Evolutionary conservation across 441 rosid species (phyloP).

Genomic region (Manihot esculenta): DNA sequence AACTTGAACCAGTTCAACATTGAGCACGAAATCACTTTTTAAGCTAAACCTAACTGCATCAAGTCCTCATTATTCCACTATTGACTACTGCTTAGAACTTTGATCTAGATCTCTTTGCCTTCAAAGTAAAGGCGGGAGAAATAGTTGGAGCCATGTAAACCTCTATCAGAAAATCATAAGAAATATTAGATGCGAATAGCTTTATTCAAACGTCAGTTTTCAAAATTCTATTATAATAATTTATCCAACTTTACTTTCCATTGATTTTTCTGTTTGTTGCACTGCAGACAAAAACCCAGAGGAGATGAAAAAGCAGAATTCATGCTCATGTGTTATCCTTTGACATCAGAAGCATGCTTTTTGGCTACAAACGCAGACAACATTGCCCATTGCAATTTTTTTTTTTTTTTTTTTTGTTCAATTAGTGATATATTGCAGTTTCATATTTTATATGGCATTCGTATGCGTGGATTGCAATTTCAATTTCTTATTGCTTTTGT

Average conservation of each 20-base stretch:
- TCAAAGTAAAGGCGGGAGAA: background rate
- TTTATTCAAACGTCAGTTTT: background rate
- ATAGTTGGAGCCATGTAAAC: background rate
- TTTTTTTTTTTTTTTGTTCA: background rate
- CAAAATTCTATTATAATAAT: background rate
- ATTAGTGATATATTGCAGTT: background rate
- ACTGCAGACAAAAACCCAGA: constrained; percentile 33
- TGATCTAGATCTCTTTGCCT: background rate
- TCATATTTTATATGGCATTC: constrained; percentile 5
- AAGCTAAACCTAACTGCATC: background rate
- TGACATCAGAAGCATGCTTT: constrained; percentile 16
- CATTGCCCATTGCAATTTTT: background rate
- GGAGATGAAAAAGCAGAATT: constrained; percentile 37
- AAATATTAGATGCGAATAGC: background rate
- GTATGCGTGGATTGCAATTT: background rate
- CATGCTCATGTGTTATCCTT: constrained; percentile 39
- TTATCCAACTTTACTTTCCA: background rate
- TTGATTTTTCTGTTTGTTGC: background rate
- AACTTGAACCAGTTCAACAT: no score
- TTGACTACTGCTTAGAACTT: background rate
- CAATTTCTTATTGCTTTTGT: constrained; percentile 3
- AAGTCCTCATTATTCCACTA: background rate
- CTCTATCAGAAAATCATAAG: no score
- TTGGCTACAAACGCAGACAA: constrained; percentile 5
- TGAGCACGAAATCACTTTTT: background rate